Conservation (phyloP, 371 early-diverging fungal species). For the Globomyces sp. region DNA sequence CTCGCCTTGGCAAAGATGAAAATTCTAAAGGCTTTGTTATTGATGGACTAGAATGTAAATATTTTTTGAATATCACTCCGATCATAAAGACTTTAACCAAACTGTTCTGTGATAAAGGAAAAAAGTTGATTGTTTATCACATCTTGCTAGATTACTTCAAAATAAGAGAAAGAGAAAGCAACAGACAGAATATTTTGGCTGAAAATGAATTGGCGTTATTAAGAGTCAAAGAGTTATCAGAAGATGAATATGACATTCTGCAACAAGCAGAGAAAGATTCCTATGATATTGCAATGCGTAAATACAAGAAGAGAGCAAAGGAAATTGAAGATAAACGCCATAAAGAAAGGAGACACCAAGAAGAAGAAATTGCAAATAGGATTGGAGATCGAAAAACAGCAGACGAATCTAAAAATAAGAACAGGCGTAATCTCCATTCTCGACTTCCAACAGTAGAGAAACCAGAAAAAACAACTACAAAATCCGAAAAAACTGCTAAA, state of each 20-base stretch:
- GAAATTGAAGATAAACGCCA: conserved; percentile 48
- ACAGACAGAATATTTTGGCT: conserved; percentile 17
- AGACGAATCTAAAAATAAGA: conserved; percentile 46
- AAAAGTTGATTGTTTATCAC: conserved; percentile 36
- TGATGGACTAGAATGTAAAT: conserved; percentile 55
- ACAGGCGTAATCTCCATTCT: conserved; percentile 19
- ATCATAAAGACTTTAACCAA: conserved; percentile 35
- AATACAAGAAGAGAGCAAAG: conserved; percentile 40
- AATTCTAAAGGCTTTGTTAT: conserved; percentile 44
- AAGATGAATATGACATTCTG: conserved; percentile 55
- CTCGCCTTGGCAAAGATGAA: conserved; percentile 35
- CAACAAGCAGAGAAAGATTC: conserved; percentile 37
- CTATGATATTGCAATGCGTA: conserved; percentile 43
- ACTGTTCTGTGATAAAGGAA: conserved; percentile 27
- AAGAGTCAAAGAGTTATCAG: conserved; percentile 40
- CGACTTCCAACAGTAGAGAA: conserved; percentile 22
- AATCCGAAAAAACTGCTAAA: conserved; percentile 4
- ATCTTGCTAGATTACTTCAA: conserved; percentile 36
- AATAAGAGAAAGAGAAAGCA: conserved; percentile 46
- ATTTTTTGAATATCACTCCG: conserved; percentile 18
- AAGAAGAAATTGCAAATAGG: conserved; percentile 43
- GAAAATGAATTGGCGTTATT: conserved; percentile 39
- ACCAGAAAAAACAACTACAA: conserved; percentile 27
- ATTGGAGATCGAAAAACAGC: conserved; percentile 42
- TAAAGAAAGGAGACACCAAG: conserved; percentile 42